phyloP scores from a whole-genome alignment of 257 asterid genomes.

The Ilex aquifolium region DNA sequence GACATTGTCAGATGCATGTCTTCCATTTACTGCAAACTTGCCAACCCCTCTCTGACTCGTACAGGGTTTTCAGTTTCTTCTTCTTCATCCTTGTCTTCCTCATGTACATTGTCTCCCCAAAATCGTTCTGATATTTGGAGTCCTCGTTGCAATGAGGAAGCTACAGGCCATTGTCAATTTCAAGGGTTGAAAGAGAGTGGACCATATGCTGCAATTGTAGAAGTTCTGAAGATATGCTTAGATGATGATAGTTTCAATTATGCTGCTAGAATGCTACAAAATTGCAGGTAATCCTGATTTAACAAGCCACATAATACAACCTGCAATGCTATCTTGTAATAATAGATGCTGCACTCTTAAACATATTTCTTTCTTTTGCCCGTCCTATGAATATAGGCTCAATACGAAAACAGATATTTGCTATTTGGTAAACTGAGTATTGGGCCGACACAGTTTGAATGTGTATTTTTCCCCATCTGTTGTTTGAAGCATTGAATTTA shows the following conservation, averaged over 20 bases:
- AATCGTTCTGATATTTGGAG: slow-evolving; percentile 78
- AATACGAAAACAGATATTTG: neutral
- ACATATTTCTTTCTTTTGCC: no score
- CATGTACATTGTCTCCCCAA: slow-evolving; percentile 19
- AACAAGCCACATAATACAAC: no score
- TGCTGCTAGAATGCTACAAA: slow-evolving; percentile 73
- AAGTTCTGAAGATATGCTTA: slow-evolving; percentile 23
- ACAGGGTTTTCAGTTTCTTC: slow-evolving; percentile 65
- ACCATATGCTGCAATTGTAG: slow-evolving; percentile 43
- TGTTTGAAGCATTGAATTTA: no score
- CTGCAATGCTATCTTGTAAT: no score
- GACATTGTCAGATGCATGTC: no score
- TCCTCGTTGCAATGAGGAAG: slow-evolving; percentile 55
- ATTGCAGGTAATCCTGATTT: slow-evolving; percentile 47
- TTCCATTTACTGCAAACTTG: no score
- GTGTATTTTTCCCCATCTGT: no score
- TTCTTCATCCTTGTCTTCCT: slow-evolving; percentile 8
- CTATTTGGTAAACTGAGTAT: no score
- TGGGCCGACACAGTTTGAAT: no score
- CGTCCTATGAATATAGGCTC: neutral
- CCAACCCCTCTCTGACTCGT: neutral
- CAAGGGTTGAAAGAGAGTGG: slow-evolving; percentile 38
- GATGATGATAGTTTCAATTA: slow-evolving; percentile 17
- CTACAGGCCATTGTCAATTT: slow-evolving; percentile 23
- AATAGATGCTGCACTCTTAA: no score